Evolutionary conservation across 1,139 yeast species (phyloP).

Genomic region (Zhuliangozyma parablackwelliae): DNA sequence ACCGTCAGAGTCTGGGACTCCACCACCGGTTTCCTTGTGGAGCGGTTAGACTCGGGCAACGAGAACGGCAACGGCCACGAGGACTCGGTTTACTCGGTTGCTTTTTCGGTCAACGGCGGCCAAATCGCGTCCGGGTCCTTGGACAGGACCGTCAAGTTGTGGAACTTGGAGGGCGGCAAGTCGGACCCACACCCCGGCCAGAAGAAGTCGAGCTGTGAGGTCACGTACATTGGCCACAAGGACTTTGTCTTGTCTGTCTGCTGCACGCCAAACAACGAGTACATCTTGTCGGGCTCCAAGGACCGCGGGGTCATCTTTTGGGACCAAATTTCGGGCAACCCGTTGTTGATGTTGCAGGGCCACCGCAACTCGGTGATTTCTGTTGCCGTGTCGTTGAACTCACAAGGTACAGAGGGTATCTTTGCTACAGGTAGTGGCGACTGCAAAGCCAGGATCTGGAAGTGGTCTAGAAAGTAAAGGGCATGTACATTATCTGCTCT

Average conservation of each 20-base stretch:
- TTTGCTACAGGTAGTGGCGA: slow-evolving; percentile 99
- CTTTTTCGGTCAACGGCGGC: slow-evolving; percentile 86
- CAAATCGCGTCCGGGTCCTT: slow-evolving; percentile 93
- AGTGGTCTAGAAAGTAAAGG: slow-evolving; percentile 42
- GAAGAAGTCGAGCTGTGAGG: slow-evolving; percentile 69
- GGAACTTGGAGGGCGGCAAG: slow-evolving; percentile 74
- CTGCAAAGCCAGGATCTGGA: slow-evolving; percentile 96
- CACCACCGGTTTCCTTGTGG: slow-evolving; percentile 86
- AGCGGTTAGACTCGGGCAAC: slow-evolving; percentile 85
- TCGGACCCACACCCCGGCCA: slow-evolving; percentile 33
- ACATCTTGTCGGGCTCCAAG: slow-evolving; percentile 90
- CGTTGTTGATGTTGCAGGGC: slow-evolving; percentile 93
- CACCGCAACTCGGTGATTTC: slow-evolving; percentile 95
- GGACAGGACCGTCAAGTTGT: slow-evolving; percentile 92
- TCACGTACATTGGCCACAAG: slow-evolving; percentile 92
- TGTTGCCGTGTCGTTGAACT: slow-evolving; percentile 82
- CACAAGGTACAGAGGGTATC: slow-evolving; percentile 65
- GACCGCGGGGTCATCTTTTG: slow-evolving; percentile 97
- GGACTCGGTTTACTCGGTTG: slow-evolving; percentile 94
- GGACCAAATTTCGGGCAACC: slow-evolving; percentile 92
- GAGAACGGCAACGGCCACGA: slow-evolving; percentile 90
- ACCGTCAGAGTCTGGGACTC: slow-evolving; percentile 98
- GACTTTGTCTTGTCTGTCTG: slow-evolving; percentile 94
- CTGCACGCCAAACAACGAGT: slow-evolving; percentile 89
- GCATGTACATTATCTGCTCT: background rate